Evolutionary conservation across 2,329 filamentous ascomycete genomes (phyloP).

Genomic region (Mycogone perniciosa): DNA sequence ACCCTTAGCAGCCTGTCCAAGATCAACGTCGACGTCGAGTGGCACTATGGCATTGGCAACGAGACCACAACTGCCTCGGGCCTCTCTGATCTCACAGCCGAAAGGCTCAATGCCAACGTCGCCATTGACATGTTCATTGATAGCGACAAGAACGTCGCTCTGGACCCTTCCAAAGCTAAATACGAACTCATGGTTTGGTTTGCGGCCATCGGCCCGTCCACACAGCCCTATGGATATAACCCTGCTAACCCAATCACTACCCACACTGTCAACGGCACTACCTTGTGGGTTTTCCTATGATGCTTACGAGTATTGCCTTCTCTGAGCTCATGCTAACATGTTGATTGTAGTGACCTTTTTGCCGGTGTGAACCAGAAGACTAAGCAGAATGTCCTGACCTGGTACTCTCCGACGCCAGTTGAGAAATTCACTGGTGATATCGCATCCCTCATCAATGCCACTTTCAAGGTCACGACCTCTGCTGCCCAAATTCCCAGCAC

Average conservation of each 20-base stretch:
- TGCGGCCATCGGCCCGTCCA: constrained; percentile 38
- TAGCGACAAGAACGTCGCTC: constrained; percentile 32
- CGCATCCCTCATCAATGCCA: constrained; percentile 36
- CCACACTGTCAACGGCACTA: constrained; percentile 33
- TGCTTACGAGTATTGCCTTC: constrained; percentile 6
- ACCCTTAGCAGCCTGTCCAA: constrained; percentile 31
- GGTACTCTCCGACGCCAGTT: constrained; percentile 33
- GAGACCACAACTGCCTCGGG: constrained; percentile 30
- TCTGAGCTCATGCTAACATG: background rate
- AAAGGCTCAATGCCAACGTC: constrained; percentile 47
- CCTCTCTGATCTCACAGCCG: constrained; percentile 25
- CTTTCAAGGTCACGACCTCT: constrained; percentile 30
- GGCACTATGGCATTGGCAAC: constrained; percentile 45
- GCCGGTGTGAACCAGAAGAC: constrained; percentile 30
- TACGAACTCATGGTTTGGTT: constrained; percentile 56
- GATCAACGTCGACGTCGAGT: constrained; percentile 41
- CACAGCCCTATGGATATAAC: constrained; percentile 41
- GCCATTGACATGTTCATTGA: constrained; percentile 55
- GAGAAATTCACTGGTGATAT: constrained; percentile 43
- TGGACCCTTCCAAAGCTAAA: constrained; percentile 34
- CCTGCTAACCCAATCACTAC: constrained; percentile 26
- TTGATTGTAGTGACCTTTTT: constrained; percentile 33
- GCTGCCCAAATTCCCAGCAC: constrained; percentile 24
- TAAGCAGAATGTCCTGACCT: constrained; percentile 44
- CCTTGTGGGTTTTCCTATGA: constrained; percentile 31